Evolutionary conservation across 1,284 basidiomycete genomes (phyloP).

Genomic region (Austroboletus rostrupii): DNA sequence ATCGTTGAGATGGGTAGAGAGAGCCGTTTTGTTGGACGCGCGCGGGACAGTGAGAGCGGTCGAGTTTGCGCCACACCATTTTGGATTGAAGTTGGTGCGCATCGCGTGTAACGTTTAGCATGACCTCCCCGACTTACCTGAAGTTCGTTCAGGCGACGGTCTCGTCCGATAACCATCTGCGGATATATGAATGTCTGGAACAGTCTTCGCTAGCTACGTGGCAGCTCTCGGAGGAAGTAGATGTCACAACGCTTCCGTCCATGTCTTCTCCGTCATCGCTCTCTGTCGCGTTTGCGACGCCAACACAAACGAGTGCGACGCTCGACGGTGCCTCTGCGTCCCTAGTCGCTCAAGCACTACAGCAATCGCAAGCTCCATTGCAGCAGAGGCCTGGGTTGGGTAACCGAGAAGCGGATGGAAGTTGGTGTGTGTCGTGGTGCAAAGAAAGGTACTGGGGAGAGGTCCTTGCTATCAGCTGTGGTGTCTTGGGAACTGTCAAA

Average conservation of each 20-base stretch:
- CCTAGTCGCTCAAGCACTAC: slow-evolving; percentile 57
- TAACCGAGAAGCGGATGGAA: slow-evolving; percentile 78
- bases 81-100: slow-evolving; percentile 81
- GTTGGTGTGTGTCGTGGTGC: slow-evolving; percentile 92
- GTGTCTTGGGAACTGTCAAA: slow-evolving; percentile 70
- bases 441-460: slow-evolving; percentile 93
- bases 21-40: slow-evolving; percentile 74
- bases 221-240: slow-evolving; percentile 77
- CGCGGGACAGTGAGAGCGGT: slow-evolving; percentile 80
- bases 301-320: slow-evolving; percentile 57
- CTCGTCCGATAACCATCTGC: slow-evolving; percentile 79
- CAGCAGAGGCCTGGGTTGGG: slow-evolving; percentile 51
- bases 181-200: slow-evolving; percentile 89
- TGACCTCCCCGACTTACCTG: background rate
- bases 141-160: slow-evolving; percentile 67
- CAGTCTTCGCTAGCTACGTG: slow-evolving; percentile 76
- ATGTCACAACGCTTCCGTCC: slow-evolving; percentile 59
- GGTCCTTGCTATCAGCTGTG: slow-evolving; percentile 72
- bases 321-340: slow-evolving; percentile 56
- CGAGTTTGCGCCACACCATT: slow-evolving; percentile 82
- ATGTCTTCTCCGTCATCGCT: slow-evolving; percentile 42
- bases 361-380: slow-evolving; percentile 49
- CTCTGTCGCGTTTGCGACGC: slow-evolving; percentile 57
- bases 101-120: slow-evolving; percentile 10
- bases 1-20: slow-evolving; percentile 67